Evolutionary conservation across 2,329 filamentous ascomycete genomes (phyloP).

Genomic region (Sclerotinia spermophila): DNA sequence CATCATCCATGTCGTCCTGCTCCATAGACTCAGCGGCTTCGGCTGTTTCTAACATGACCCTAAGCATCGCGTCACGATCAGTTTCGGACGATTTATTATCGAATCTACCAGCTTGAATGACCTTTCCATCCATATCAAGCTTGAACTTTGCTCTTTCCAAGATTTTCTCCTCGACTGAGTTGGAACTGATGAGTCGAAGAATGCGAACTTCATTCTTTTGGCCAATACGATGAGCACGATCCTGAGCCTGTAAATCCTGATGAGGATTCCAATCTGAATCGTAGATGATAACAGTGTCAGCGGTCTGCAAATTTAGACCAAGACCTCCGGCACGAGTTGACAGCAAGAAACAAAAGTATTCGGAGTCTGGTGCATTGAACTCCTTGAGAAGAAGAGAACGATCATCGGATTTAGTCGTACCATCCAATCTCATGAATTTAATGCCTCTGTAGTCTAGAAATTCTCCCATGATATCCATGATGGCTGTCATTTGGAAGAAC

Average conservation of each 20-base stretch:
- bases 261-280: constrained; percentile 99
- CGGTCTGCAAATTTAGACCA: constrained; percentile 93
- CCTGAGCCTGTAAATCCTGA: constrained; percentile 97
- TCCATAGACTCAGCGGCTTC: constrained; percentile 66
- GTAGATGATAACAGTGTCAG: constrained; percentile 98
- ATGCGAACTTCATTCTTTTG: constrained; percentile 99
- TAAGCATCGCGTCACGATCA: constrained; percentile 93
- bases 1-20: constrained; percentile 97
- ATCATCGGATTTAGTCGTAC: constrained; percentile 96
- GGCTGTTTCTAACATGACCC: constrained; percentile 84
- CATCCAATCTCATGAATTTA: constrained; percentile 87
- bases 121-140: constrained; percentile 98
- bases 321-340: constrained; percentile 98
- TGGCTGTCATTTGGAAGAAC: constrained; percentile 99
- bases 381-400: constrained; percentile 82
- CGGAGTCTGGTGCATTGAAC: constrained; percentile 87
- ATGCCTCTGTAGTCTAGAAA: constrained; percentile 82
- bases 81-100: constrained; percentile 99
- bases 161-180: constrained; percentile 98
- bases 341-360: constrained; percentile 97
- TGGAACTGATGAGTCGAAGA: constrained; percentile 88
- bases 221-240: constrained; percentile 99
- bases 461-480: constrained; percentile 99
- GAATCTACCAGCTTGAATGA: constrained; percentile 98
- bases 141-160: constrained; percentile 95